Evolutionary conservation across 1,284 basidiomycete genomes (phyloP), one percentile per base, ranked within the genome.

Genomic region (Anthracocystis panici-leucophaei): DNA sequence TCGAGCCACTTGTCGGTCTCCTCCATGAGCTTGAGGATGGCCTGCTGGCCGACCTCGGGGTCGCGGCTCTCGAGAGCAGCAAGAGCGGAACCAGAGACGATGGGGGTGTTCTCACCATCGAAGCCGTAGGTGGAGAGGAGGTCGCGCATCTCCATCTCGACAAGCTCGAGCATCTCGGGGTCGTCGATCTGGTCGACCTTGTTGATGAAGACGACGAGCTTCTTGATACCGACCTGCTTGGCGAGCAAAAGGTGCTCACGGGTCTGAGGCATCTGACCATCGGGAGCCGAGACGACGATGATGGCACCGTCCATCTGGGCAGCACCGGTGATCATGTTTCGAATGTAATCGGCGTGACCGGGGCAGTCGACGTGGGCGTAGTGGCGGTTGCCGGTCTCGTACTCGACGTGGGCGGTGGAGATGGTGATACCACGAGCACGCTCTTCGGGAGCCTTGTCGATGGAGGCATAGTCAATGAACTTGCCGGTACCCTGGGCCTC

Each of bases 111-210:
- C 87, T 99, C 97, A 69, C 97, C 97, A 82, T 99, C 96, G 79
- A 93, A 99, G 84, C 93, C 93, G 82, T 87, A 87, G 29, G 91
- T 92, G 27, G 90, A 88, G 51, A 99, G 90, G n/a, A 99, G 89
- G 85, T 99, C 97, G 65, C 97, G 92, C 92, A 99, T 99, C 89
- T 99, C 97, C 96, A 99, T 99, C 84, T 99, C 97, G 75, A 99
- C 97, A 65, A 99, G 92, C 88, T 98, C 95, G 69, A 99, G 89
- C 95, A 99, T 98, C 89, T 99, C 97, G 33, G 91, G 90, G 89
- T 99, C 97, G 75, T 93, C 91, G 69, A 99, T 92, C 89, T 93
- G 91, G 88, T 99, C 97, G 75, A 99, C 92, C 88, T 98, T 97
- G 92, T 99, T 99, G 87, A 99, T 95, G 89, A 98, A 99, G 78